Evolutionary conservation across 2,329 filamentous ascomycete genomes (phyloP).

Genomic region (Sarocladium kiliense): DNA sequence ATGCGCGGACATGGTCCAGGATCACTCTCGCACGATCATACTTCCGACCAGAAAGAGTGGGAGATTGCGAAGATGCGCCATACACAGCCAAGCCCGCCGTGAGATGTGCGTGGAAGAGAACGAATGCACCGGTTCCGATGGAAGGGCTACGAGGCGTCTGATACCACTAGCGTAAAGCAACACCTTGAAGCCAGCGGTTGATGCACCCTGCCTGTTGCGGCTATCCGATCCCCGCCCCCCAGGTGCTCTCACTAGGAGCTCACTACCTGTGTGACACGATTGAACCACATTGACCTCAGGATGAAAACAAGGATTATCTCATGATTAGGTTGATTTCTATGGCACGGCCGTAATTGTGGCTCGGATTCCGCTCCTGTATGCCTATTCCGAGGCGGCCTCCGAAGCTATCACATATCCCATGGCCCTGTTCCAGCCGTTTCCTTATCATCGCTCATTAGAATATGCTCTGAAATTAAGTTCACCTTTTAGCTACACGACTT

Average conservation of each 20-base stretch:
- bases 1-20: not conserved
- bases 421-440: not conserved
- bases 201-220: too few species aligned
- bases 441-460: not conserved
- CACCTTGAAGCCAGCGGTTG: not conserved
- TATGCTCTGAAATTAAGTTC: not conserved
- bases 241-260: too few species aligned
- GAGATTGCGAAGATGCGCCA: too few species aligned
- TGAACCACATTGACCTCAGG: too few species aligned
- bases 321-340: too few species aligned
- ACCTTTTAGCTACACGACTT: conserved; percentile 26
- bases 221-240: too few species aligned
- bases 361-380: too few species aligned
- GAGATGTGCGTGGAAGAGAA: not conserved
- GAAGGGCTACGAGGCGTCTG: not conserved
- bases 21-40: not conserved
- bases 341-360: too few species aligned
- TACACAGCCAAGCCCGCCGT: too few species aligned
- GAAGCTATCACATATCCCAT: not conserved
- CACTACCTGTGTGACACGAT: too few species aligned
- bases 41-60: not conserved
- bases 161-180: not conserved
- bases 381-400: too few species aligned
- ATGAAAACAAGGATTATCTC: too few species aligned
- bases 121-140: not conserved